Conservation (phyloP, 1,139 yeast species). For the Pichia sp. region DNA sequence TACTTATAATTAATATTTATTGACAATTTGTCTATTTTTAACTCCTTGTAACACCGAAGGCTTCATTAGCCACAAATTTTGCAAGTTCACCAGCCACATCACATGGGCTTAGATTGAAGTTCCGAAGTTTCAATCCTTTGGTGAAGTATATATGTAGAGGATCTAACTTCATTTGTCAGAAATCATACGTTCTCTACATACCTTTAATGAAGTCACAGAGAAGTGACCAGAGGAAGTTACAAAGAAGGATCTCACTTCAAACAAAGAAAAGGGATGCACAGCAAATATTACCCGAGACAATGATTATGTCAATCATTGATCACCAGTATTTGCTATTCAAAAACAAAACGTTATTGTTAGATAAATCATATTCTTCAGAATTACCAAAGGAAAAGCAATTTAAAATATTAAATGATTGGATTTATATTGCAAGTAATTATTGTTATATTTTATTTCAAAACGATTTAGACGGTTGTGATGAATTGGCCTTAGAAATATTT, state of each 20-base stretch:
- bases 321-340: conserved; percentile 5
- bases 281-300: conserved; percentile 1
- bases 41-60: not conserved
- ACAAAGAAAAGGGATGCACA: conserved; percentile 1
- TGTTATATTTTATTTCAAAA: conserved; percentile 9
- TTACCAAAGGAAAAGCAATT: not conserved
- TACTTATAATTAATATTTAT: not conserved
- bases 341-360: conserved; percentile 1
- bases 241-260: conserved; percentile 8
- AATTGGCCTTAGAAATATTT: conserved; percentile 10
- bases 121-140: not conserved
- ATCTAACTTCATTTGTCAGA: not conserved
- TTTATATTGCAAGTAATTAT: conserved; percentile 12
- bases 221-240: not conserved
- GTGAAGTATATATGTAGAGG: not conserved
- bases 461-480: conserved; percentile 10
- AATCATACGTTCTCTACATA: not conserved
- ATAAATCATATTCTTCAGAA: conserved; percentile 4
- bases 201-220: not conserved
- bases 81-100: not conserved
- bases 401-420: conserved; percentile 12
- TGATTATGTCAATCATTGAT: conserved; percentile 4
- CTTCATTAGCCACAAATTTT: not conserved
- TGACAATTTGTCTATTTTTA: not conserved
- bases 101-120: not conserved